A percentile compares a stretch with the other conserved stretches of the same genome.
phyloP scores from a whole-genome alignment of 768 basidiomycete genomes.

The Phanerochaete carnosa region DNA sequence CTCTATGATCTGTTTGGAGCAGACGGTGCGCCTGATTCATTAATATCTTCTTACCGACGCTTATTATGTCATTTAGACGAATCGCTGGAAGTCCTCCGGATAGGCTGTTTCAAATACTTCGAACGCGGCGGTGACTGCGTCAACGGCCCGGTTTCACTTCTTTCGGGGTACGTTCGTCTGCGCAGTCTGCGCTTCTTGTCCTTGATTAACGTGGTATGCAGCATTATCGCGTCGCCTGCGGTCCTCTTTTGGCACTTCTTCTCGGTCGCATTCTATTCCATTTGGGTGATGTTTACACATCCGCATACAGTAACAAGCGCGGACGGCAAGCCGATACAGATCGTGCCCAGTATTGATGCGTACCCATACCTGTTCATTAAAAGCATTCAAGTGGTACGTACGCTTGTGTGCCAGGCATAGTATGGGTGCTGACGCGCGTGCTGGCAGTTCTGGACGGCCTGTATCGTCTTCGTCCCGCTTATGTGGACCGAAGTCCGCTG shows the following conservation, averaged over 20 bases:
- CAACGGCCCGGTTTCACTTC: slow-evolving; percentile 82
- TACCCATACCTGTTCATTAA: slow-evolving; percentile 68
- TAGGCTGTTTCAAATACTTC: slow-evolving; percentile 97
- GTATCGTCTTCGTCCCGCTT: slow-evolving; percentile 83
- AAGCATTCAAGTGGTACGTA: slow-evolving; percentile 61
- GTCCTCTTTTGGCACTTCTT: slow-evolving; percentile 92
- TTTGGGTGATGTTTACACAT: slow-evolving; percentile 84
- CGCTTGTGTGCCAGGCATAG: background rate
- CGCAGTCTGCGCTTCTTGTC: background rate
- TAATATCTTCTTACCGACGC: background rate
- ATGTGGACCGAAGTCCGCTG: slow-evolving; percentile 85
- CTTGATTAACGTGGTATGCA: slow-evolving; percentile 26
- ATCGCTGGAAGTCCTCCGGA: slow-evolving; percentile 58
- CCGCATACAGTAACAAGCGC: slow-evolving; percentile 36
- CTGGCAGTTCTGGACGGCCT: slow-evolving; percentile 82
- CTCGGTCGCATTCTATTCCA: slow-evolving; percentile 90
- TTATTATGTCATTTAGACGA: slow-evolving; percentile 42
- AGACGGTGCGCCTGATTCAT: slow-evolving; percentile 58
- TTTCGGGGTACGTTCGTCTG: slow-evolving; percentile 65
- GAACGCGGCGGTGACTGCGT: slow-evolving; percentile 89
- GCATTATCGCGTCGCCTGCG: slow-evolving; percentile 75
- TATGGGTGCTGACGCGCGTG: background rate
- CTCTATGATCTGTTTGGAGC: slow-evolving; percentile 94
- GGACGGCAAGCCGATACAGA: slow-evolving; percentile 36
- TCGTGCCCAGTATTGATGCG: slow-evolving; percentile 47